Base-by-base conservation (phyloP, 257 asterid genomes). In the Perilla frutescens region DNA sequence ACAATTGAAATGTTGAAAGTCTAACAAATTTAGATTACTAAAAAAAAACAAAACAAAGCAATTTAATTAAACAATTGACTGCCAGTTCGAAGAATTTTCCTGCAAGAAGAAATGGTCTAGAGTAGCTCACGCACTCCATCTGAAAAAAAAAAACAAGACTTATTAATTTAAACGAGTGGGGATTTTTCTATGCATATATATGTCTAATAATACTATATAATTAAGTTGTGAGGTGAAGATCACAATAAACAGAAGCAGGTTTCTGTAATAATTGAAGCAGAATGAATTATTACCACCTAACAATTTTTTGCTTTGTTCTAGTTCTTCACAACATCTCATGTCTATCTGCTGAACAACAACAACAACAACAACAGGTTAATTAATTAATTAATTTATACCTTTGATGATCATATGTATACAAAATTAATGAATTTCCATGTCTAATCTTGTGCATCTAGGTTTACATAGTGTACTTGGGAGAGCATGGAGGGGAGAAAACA, bases 401-500 rank as follows among this genome's bases (percentile, higher is more conserved):
- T 1, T 13, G 51, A 62, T 31, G 15, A 47, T 20, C 26, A 20
- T 65, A 34, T 34, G 1, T 34, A 34, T 34, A 34, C 37, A 34
- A 34, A 29, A 65, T 47, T 13, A 47, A 3, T 12, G 26, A 20
- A 20, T 20, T 20, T 20, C 26, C 26, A 20, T 20, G 26, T 20
- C 26, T 11, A 10, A 49, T 60, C 0, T 36, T 15, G 15, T 67
- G 5, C 2, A 7, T 63, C 9, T 37, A 62, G 86, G 81, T 83
- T 2, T 81, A 83, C 60, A 29, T 86, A 7, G 88, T 81, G 49
- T 86, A 83, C 70, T 62, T 86, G 54, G 87, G 90, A 62, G 86
- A 70, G 50, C 88, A 86, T 26, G 66, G n/a, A 8, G 85, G 82
- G 55, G 62, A 50, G 6, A 81, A 71, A 67, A 79, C 80, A 2